Conservation (phyloP, 2,329 filamentous ascomycete genomes). For the Lasiodiplodia gonubiensis region DNA sequence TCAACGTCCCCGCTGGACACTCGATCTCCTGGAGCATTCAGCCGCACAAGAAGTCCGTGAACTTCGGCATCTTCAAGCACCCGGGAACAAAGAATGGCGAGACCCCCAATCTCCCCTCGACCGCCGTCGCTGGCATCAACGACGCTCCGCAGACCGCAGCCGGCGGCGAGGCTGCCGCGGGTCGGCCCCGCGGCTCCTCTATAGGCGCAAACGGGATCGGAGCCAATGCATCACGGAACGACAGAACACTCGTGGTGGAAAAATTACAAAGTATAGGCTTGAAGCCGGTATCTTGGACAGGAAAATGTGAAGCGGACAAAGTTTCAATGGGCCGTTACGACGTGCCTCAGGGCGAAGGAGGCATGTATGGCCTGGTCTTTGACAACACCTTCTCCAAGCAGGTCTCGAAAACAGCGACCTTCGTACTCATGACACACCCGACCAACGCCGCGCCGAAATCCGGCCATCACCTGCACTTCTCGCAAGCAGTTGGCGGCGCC, state of each 20-base stretch:
- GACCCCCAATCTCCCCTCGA: constrained; percentile 44
- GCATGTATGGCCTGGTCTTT: constrained; percentile 96
- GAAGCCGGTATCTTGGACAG: constrained; percentile 75
- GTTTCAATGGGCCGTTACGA: constrained; percentile 90
- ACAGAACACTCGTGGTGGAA: constrained; percentile 71
- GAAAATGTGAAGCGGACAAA: constrained; percentile 95
- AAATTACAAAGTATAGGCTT: constrained; percentile 68
- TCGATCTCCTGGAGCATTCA: constrained; percentile 98
- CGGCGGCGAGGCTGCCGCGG: constrained; percentile 59
- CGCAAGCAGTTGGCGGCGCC: constrained; percentile 57
- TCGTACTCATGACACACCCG: constrained; percentile 93
- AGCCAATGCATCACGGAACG: constrained; percentile 69
- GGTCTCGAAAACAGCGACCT: constrained; percentile 88
- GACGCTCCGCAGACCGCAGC: constrained; percentile 48
- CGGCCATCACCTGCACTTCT: constrained; percentile 69
- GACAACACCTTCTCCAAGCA: constrained; percentile 98
- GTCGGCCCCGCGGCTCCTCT: constrained; percentile 58
- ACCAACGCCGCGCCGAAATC: constrained; percentile 79
- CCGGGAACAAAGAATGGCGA: constrained; percentile 71
- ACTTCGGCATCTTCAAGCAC: constrained; percentile 98
- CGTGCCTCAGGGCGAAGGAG: constrained; percentile 73
- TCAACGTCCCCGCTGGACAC: constrained; percentile 85
- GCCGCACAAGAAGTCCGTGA: constrained; percentile 97
- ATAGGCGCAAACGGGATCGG: constrained; percentile 10
- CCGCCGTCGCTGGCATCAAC: constrained; percentile 52